Percentiles rank a stretch among this genome's conserved stretches.
Conservation (phyloP, 805 yeast genomes). For the Saccharomycopsis sp. region DNA sequence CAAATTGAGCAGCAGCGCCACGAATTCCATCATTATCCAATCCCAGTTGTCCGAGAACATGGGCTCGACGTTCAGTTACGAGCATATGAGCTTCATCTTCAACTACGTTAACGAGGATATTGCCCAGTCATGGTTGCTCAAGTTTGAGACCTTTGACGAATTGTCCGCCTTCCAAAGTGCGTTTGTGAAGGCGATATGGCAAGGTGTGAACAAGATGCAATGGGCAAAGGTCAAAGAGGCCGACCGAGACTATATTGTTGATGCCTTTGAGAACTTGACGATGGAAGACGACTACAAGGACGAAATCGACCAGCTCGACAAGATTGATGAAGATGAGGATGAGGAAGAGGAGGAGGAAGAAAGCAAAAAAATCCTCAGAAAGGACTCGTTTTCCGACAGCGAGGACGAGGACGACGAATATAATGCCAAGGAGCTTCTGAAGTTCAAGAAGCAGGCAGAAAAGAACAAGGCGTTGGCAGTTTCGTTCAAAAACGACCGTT, state of each 20-base stretch:
- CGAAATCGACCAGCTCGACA: slow-evolving; percentile 25
- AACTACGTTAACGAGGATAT: slow-evolving; percentile 36
- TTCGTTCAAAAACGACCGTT: slow-evolving; percentile 61
- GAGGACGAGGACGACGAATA: slow-evolving; percentile 30
- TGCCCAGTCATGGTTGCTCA: slow-evolving; percentile 57
- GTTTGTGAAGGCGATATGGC: slow-evolving; percentile 55
- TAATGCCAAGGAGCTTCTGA: slow-evolving; percentile 18
- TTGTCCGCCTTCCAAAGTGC: slow-evolving; percentile 46
- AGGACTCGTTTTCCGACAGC: slow-evolving; percentile 33
- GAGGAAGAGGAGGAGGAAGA: slow-evolving; percentile 34
- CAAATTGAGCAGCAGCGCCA: slow-evolving; percentile 23
- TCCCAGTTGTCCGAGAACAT: slow-evolving; percentile 41
- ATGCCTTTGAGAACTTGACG: slow-evolving; percentile 41
- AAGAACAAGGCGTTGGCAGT: slow-evolving; percentile 63
- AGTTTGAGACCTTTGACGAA: slow-evolving; percentile 37
- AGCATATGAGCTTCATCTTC: slow-evolving; percentile 53
- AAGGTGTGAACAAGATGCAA: slow-evolving; percentile 42
- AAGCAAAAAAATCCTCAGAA: slow-evolving; percentile 25
- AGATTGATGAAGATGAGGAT: slow-evolving; percentile 28
- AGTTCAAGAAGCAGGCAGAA: slow-evolving; percentile 28
- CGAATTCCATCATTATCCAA: not conserved
- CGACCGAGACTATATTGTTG: slow-evolving; percentile 52
- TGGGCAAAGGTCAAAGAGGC: slow-evolving; percentile 39
- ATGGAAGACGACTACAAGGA: slow-evolving; percentile 33
- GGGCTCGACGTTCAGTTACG: slow-evolving; percentile 61